Evolutionary conservation across 2,329 filamentous ascomycete genomes (phyloP), one percentile per base, ranked within the genome.

Genomic region (Talaromyces sp.): DNA sequence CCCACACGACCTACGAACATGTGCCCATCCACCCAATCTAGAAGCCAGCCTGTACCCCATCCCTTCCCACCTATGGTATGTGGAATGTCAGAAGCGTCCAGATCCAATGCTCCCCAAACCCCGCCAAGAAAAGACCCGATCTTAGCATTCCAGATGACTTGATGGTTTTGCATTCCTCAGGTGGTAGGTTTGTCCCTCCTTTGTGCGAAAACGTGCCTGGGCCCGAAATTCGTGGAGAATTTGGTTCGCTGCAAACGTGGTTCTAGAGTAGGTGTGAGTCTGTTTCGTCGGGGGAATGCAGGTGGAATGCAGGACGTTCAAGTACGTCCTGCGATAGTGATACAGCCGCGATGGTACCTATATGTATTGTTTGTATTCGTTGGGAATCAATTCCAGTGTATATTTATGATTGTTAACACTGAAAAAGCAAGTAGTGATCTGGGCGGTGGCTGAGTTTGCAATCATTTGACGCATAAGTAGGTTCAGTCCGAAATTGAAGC

Each of bases 51-150:
- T 47, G 24, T 16, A 14, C 22, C 43, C 43, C 14, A 31, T 31
- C 22, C 22, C 22, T n/a, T 31, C 27, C 14, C 33, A 22, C 31
- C n/a, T 37, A n/a, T 37, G 5, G 9, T 37, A 37, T 37, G 27
- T 35, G 27, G 50, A 35, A 35, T 54, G 50, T 13, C 27, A 35
- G 27, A 6, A 3, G 3, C 27, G 19, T 54, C 31, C 31, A 19
- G 9, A 35, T 22, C 31, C n/a, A 54, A 54, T 22, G n/a, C 6
- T 22, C 19, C 4, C 11, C 24, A 56, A 31, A 8, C n/a, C 31
- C 52, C 52, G 52, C 52, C 52, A 56, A 56, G 52, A 37, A n/a
- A 56, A 37, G n/a, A 33, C 33, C 37, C 52, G 52, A 56, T 24
- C 52, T 56, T 37, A 56, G 33, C 52, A 56, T 56, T 56, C 52